These are phyloP conservation scores for Plicaturopsis crispa DNA, from an alignment of 768 basidiomycete species.

Conservation along the genomic window DNA sequence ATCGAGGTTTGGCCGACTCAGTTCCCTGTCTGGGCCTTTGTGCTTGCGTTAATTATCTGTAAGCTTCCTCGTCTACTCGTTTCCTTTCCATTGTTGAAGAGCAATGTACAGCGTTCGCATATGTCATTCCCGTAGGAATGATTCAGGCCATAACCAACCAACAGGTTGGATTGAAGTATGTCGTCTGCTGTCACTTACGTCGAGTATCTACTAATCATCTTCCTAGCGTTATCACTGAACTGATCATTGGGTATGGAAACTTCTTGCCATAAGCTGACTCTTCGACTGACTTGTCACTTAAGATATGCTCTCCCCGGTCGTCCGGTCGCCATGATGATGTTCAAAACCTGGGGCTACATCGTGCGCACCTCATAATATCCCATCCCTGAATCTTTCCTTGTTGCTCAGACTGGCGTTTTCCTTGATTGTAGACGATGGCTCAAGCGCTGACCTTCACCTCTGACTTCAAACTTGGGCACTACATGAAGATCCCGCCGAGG, in stretches of 20 bases:
- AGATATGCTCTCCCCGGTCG: conserved; percentile 30
- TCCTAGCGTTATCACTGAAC: conserved; percentile 28
- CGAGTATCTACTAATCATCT: neutral
- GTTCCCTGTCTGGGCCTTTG: conserved; percentile 31
- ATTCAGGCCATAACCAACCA: conserved; percentile 34
- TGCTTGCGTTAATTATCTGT: conserved; percentile 17
- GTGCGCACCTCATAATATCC: conserved; percentile 24
- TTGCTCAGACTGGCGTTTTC: no score
- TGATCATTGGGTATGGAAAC: no score
- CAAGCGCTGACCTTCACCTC: conserved; percentile 26
- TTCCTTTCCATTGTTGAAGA: neutral
- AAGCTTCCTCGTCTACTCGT: no score
- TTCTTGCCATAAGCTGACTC: no score
- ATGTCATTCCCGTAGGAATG: conserved; percentile 30
- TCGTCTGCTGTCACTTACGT: conserved; percentile 20
- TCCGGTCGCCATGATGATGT: conserved; percentile 30
- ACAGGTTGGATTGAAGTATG: conserved; percentile 23
- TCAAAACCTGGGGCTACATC: conserved; percentile 26
- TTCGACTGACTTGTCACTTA: no score
- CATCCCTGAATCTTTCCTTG: no score
- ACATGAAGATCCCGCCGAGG: conserved; percentile 24
- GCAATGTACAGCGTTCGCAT: conserved; percentile 20
- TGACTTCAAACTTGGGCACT: conserved; percentile 23
- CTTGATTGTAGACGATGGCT: no score
- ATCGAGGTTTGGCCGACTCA: conserved; percentile 31